These are phyloP conservation scores for Syncephalastrum monosporum DNA, from an alignment of 371 early-diverging fungal genomes.

Conservation along the genomic window DNA sequence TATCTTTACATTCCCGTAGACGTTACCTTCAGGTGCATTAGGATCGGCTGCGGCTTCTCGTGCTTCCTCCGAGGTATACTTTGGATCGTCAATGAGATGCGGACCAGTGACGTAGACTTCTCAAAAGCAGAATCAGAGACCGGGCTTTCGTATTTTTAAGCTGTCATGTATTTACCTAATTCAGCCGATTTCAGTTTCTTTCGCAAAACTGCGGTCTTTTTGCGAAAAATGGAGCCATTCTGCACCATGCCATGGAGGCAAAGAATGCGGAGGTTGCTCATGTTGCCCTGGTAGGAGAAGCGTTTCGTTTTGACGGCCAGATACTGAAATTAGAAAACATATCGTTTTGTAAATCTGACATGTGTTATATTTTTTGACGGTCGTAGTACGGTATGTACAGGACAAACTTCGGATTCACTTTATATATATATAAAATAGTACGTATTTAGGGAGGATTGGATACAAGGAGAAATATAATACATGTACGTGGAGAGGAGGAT, in stretches of 20 bases:
- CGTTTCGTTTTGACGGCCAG: too few relatives aligned
- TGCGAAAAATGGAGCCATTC: conserved; percentile 65
- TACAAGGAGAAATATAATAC: too few relatives aligned
- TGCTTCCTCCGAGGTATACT: conserved; percentile 49
- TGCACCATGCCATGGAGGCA: conserved; percentile 81
- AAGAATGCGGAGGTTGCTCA: conserved; percentile 54
- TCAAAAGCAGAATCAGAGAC: background rate
- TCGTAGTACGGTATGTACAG: too few relatives aligned
- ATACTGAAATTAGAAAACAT: too few relatives aligned
- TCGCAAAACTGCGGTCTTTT: conserved; percentile 67
- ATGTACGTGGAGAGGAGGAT: too few relatives aligned
- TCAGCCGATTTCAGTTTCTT: conserved; percentile 62
- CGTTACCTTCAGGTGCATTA: conserved; percentile 48
- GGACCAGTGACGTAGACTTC: conserved; percentile 67
- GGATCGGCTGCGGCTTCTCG: conserved; percentile 50
- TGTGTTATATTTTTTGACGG: too few relatives aligned
- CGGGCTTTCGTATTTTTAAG: background rate
- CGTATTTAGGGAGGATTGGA: too few relatives aligned
- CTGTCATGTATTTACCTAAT: conserved; percentile 40
- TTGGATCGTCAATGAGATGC: conserved; percentile 57
- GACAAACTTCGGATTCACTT: too few relatives aligned
- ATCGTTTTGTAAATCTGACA: too few relatives aligned
- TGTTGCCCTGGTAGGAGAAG: background rate
- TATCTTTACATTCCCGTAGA: too few relatives aligned
- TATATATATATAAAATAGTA: too few relatives aligned